phyloP scores from a whole-genome alignment of 176 grass and related monocot genomes.

The Oryza officinalis region DNA sequence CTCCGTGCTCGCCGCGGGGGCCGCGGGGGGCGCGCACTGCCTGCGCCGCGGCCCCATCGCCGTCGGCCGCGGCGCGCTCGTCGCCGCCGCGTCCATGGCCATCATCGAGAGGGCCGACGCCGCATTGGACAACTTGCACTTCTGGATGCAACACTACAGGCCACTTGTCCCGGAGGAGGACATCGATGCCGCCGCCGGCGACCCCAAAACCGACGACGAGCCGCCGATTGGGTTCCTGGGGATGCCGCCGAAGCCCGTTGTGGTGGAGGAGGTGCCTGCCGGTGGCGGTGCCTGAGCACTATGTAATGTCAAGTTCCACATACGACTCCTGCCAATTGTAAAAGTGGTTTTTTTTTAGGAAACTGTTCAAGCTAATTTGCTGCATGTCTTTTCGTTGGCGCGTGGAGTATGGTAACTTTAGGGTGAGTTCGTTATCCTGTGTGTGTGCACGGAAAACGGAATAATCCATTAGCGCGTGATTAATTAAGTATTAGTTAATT shows the following conservation, averaged over 20 bases:
- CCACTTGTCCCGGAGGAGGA: neutral
- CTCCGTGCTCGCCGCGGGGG: constrained; percentile 40
- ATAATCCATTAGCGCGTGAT: too few species aligned
- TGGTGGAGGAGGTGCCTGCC: constrained; percentile 6
- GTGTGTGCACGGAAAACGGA: too few species aligned
- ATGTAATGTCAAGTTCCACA: too few species aligned
- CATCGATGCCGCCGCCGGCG: constrained; percentile 12
- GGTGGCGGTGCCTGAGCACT: too few species aligned
- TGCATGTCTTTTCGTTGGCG: too few species aligned
- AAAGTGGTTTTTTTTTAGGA: too few species aligned
- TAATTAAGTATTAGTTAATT: too few species aligned
- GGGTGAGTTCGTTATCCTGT: too few species aligned
- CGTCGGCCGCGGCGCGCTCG: constrained; percentile 35
- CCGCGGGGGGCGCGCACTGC: constrained; percentile 32
- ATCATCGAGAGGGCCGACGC: constrained; percentile 44
- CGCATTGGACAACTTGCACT: neutral
- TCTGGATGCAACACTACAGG: too few species aligned
- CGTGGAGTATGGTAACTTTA: too few species aligned
- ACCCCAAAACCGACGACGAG: neutral
- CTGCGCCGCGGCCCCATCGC: constrained; percentile 38
- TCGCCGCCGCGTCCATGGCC: constrained; percentile 34
- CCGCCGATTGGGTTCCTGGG: neutral
- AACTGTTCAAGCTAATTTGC: too few species aligned
- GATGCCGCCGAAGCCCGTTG: neutral
- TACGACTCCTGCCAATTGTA: too few species aligned